Evolutionary conservation across 2,329 filamentous ascomycete genomes (phyloP).

Genomic region (Neonectria magnoliae): DNA sequence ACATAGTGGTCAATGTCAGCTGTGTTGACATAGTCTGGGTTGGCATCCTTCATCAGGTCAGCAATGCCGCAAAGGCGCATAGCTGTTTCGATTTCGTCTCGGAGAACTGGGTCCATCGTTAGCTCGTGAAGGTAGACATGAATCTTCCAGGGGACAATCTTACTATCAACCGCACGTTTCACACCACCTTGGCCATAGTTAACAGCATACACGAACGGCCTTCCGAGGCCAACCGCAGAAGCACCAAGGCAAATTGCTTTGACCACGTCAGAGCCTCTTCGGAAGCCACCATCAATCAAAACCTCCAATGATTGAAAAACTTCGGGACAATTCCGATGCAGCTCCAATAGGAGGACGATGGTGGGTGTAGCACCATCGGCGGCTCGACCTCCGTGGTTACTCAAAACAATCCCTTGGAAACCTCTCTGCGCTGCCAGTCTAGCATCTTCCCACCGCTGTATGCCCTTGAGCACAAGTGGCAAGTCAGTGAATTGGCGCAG

Average conservation of each 20-base stretch:
- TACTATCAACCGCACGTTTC: slow-evolving; percentile 62
- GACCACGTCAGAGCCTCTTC: slow-evolving; percentile 73
- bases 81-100: slow-evolving; percentile 71
- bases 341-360: slow-evolving; percentile 69
- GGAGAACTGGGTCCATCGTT: slow-evolving; percentile 43
- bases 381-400: slow-evolving; percentile 74
- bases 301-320: slow-evolving; percentile 70
- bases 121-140: neutral
- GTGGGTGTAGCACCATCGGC: slow-evolving; percentile 62
- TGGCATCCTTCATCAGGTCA: slow-evolving; percentile 17
- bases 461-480: slow-evolving; percentile 74
- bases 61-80: slow-evolving; percentile 62
- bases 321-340: slow-evolving; percentile 68
- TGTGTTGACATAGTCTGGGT: slow-evolving; percentile 16
- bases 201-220: slow-evolving; percentile 68
- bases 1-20: slow-evolving; percentile 10
- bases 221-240: slow-evolving; percentile 69
- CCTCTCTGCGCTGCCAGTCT: slow-evolving; percentile 66
- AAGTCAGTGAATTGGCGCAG: slow-evolving; percentile 58
- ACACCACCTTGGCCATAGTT: slow-evolving; percentile 69
- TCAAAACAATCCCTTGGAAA: slow-evolving; percentile 74
- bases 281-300: slow-evolving; percentile 71
- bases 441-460: slow-evolving; percentile 75
- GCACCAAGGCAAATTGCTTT: slow-evolving; percentile 74
- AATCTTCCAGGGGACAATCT: slow-evolving; percentile 34